phyloP scores from a whole-genome alignment of 345 rosid genomes.

The Boechera retrofracta region DNA sequence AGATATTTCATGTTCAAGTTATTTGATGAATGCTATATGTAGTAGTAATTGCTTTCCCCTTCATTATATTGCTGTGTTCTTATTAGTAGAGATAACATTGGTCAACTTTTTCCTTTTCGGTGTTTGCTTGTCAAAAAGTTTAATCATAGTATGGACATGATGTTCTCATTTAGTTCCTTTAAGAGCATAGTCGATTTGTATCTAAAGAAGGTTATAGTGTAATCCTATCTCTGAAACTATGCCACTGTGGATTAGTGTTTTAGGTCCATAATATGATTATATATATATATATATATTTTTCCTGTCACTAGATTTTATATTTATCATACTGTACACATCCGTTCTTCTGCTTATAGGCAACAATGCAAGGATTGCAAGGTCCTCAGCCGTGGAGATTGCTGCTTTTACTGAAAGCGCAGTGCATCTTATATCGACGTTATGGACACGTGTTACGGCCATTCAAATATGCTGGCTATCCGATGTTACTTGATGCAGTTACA shows the following conservation, averaged over 20 bases:
- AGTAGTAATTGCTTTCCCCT: conserved; percentile 27
- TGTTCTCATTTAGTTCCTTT: conserved; percentile 5
- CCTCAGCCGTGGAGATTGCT: conserved; percentile 98
- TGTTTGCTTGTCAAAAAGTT: conserved; percentile 16
- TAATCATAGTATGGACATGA: conserved; percentile 1
- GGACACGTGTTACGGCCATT: conserved; percentile 89
- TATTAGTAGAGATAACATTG: conserved; percentile 1
- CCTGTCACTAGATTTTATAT: not conserved
- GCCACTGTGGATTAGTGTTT: conserved; percentile 2
- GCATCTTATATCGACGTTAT: conserved; percentile 90
- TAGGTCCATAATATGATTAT: conserved; percentile 18
- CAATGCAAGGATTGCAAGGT: conserved; percentile 99
- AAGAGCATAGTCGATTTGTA: conserved; percentile 10
- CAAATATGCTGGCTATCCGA: conserved; percentile 99
- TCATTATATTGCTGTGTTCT: conserved; percentile 16
- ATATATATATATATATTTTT: not conserved
- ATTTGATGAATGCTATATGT: conserved; percentile 29
- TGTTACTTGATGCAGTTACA: conserved; percentile 91
- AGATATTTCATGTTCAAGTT: conserved; percentile 18
- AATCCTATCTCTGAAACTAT: conserved; percentile 22
- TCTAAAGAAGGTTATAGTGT: conserved; percentile 8
- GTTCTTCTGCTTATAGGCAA: conserved; percentile 63
- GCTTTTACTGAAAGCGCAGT: conserved; percentile 94
- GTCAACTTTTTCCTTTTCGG: conserved; percentile 5
- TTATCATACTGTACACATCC: not conserved